Conservation (phyloP, 805 yeast species). For the Spathaspora sp. region DNA sequence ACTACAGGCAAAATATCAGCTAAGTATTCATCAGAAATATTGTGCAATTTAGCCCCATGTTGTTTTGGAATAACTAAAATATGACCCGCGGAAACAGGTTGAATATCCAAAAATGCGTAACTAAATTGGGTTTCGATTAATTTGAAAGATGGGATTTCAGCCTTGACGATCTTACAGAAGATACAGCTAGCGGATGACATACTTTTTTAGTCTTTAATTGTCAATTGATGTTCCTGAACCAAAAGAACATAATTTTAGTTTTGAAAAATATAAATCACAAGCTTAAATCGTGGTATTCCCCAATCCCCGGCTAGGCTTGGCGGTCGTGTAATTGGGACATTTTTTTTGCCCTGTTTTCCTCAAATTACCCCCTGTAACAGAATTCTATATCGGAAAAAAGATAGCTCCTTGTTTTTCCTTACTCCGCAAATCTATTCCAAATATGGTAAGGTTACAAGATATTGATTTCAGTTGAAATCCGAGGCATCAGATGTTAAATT, state of each 20-base stretch:
- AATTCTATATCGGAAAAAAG: too few species aligned
- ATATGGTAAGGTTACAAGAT: neutral
- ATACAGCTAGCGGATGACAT: constrained; percentile 57
- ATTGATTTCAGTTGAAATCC: neutral
- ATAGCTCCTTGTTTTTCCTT: neutral
- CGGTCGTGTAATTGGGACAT: neutral
- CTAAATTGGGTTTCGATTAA: constrained; percentile 79
- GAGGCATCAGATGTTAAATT: neutral
- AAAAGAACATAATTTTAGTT: neutral
- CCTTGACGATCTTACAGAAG: constrained; percentile 91
- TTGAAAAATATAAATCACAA: too few species aligned
- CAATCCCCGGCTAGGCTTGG: neutral
- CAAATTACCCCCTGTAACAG: too few species aligned
- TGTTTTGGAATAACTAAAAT: constrained; percentile 86
- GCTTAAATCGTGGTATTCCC: neutral
- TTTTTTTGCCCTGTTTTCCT: too few species aligned
- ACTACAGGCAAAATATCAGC: constrained; percentile 85
- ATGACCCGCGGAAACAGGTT: constrained; percentile 89
- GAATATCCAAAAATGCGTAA: constrained; percentile 87
- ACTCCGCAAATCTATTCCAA: neutral
- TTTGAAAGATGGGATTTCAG: constrained; percentile 93
- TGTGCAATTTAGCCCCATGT: constrained; percentile 91
- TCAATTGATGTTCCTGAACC: neutral
- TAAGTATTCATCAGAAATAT: constrained; percentile 87
- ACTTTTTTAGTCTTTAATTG: neutral